A percentile compares a stretch with the other conserved stretches of the same genome.
These are phyloP conservation scores for Boletus semigastroideus DNA, from an alignment of 1,284 basidiomycete species.

Conservation along the genomic window DNA sequence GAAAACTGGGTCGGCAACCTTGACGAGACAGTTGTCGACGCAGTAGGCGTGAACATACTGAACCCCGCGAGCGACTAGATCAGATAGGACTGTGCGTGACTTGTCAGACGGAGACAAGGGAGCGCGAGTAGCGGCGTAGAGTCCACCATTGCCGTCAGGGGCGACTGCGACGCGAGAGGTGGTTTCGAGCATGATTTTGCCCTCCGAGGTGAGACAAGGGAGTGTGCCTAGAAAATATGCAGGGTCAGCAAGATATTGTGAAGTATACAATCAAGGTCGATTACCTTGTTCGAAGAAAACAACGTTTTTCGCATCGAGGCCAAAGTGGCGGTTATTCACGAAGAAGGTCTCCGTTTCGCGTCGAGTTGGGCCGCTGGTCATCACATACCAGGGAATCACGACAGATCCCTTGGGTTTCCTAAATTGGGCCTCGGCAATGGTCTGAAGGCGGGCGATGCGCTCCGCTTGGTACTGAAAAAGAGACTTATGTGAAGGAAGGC, in stretches of 20 bases:
- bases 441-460: conserved; percentile 83
- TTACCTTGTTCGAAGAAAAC: conserved; percentile 97
- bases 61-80: conserved; percentile 77
- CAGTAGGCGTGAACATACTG: conserved; percentile 94
- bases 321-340: conserved; percentile 78
- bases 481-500: conserved; percentile 87
- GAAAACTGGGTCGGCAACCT: conserved; percentile 96
- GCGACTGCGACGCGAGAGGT: conserved; percentile 84
- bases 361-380: conserved; percentile 97
- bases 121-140: conserved; percentile 89
- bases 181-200: conserved; percentile 89
- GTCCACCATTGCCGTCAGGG: conserved; percentile 96
- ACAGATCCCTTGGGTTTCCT: conserved; percentile 58
- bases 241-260: conserved; percentile 2
- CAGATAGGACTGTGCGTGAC: conserved; percentile 77
- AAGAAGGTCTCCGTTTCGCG: conserved; percentile 88
- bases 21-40: conserved; percentile 99
- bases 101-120: conserved; percentile 66
- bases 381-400: conserved; percentile 94
- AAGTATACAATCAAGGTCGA: neutral
- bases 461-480: conserved; percentile 98
- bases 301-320: conserved; percentile 78
- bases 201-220: conserved; percentile 92
- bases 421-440: conserved; percentile 63
- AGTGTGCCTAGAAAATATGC: conserved; percentile 70